Percentiles rank a stretch among this genome's conserved stretches.
Evolutionary conservation across 148 eudicot genomes (phyloP).

Genomic region (Camellia sinensis): DNA sequence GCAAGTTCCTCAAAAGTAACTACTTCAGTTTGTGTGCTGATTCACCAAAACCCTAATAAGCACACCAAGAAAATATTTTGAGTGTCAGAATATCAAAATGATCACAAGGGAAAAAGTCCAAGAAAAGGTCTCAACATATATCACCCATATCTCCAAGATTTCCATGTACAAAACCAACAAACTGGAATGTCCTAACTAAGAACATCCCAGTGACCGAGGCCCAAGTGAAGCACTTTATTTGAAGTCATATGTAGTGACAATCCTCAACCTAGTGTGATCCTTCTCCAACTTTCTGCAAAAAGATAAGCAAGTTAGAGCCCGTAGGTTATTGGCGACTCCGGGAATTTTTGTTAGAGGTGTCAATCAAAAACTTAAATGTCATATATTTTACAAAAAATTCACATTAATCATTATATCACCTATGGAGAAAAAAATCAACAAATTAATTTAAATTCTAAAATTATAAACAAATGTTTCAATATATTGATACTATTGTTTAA

Average conservation of each 20-base stretch:
- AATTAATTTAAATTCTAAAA: no score
- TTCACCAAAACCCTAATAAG: not conserved
- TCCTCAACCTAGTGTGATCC: not conserved
- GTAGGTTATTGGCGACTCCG: not conserved
- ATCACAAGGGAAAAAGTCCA: not conserved
- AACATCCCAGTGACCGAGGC: not conserved
- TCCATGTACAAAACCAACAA: constrained; percentile 7
- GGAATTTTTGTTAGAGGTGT: no score
- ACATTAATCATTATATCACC: no score
- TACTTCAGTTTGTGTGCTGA: no score
- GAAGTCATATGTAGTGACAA: not conserved
- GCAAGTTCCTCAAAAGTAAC: no score
- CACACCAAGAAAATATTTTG: not conserved
- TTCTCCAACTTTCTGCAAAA: constrained; percentile 20
- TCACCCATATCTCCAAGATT: not conserved
- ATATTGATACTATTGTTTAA: no score
- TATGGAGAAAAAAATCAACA: no score
- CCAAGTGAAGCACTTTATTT: constrained; percentile 3
- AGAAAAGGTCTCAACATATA: not conserved
- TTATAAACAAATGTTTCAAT: no score
- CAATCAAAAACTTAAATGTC: no score
- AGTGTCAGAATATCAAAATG: not conserved
- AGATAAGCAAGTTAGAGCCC: not conserved
- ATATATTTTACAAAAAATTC: no score
- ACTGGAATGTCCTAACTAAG: not conserved